These are phyloP conservation scores for Hypomontagnella monticulosa DNA, from an alignment of 495 filamentous ascomycete genomes.

Conservation along the genomic window DNA sequence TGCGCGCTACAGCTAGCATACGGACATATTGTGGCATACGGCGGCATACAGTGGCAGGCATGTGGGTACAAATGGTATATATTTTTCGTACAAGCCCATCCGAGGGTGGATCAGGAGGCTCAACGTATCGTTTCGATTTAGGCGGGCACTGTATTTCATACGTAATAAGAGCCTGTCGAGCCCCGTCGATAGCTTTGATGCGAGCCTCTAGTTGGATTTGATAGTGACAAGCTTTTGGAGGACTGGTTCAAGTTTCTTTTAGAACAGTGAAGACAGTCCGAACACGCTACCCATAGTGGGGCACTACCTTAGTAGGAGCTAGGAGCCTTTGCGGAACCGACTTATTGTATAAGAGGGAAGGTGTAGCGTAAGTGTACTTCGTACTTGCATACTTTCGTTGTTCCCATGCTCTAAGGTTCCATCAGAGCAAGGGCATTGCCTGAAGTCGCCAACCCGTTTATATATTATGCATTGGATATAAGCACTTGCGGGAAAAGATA, in stretches of 20 bases:
- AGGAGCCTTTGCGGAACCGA: not conserved
- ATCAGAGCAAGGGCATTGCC: too few relatives aligned
- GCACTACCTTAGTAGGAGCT: constrained; percentile 21
- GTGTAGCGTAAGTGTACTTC: not conserved
- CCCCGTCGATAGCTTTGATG: constrained; percentile 17
- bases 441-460: not conserved
- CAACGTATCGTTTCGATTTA: constrained; percentile 7
- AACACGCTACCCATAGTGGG: constrained; percentile 19
- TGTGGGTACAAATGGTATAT: constrained; percentile 4
- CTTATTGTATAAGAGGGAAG: too few relatives aligned
- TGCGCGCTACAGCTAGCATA: constrained; percentile 11
- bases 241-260: constrained; percentile 9
- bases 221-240: constrained; percentile 26
- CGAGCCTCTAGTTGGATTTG: constrained; percentile 15
- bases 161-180: constrained; percentile 34
- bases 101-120: constrained; percentile 15
- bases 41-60: not conserved
- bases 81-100: constrained; percentile 11
- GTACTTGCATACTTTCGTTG: constrained; percentile 11
- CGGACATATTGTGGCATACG: constrained; percentile 5
- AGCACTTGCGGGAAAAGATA: not conserved
- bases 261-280: constrained; percentile 3
- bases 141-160: constrained; percentile 22
- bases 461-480: not conserved
- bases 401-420: too few relatives aligned